Evolutionary conservation across 371 early-diverging fungal genomes (phyloP).

Genomic region (Rhizopus stolonifer): DNA sequence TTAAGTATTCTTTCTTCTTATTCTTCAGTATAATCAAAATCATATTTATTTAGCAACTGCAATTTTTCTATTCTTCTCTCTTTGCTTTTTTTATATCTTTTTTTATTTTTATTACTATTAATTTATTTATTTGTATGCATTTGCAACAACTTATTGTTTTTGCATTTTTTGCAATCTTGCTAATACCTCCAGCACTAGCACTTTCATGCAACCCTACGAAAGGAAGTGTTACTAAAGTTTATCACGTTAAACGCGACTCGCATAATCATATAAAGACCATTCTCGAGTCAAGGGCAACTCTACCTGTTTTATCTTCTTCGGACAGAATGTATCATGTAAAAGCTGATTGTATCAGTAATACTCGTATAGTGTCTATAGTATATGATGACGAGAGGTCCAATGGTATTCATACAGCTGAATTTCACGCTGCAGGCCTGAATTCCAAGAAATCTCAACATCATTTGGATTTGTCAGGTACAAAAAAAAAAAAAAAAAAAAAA

Average conservation of each 20-base stretch:
- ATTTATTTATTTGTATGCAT: not conserved
- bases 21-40: not conserved
- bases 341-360: not conserved
- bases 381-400: not conserved
- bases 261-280: not conserved
- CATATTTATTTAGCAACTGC: conserved; percentile 1
- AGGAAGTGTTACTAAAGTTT: not conserved
- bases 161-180: not conserved
- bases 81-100: not conserved
- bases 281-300: not conserved
- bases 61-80: too few species aligned
- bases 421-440: not conserved
- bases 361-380: not conserved
- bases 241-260: not conserved
- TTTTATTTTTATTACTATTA: not conserved
- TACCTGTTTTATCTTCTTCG: not conserved
- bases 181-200: not conserved
- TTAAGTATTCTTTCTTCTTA: not conserved
- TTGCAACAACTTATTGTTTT: not conserved
- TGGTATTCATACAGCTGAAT: not conserved
- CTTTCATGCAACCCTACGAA: not conserved
- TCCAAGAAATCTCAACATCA: not conserved
- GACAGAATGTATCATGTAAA: not conserved
- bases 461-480: not conserved
- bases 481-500: not conserved